A percentile compares a stretch with the other conserved stretches of the same genome.
phyloP scores from a whole-genome alignment of 2,329 filamentous ascomycete genomes.

The Aspergillaceae sp. region DNA sequence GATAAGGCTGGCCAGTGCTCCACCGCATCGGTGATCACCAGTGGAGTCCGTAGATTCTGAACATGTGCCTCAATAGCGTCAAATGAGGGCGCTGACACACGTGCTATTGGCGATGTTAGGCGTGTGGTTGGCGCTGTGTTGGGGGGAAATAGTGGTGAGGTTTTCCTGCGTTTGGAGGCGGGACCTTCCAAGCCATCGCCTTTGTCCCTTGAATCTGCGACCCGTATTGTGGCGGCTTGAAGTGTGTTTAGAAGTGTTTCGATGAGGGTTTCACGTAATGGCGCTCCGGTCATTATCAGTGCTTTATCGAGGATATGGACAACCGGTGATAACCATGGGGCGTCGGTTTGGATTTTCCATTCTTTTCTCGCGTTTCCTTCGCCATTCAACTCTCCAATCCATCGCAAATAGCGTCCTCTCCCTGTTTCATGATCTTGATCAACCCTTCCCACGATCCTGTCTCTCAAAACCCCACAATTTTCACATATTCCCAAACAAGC shows the following conservation, averaged over 20 bases:
- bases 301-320: conserved; percentile 65
- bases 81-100: conserved; percentile 43
- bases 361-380: conserved; percentile 6
- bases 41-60: conserved; percentile 42
- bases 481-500: conserved; percentile 28
- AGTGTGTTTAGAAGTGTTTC: conserved; percentile 28
- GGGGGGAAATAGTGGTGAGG: conserved; percentile 25
- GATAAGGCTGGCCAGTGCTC: conserved; percentile 69
- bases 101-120: conserved; percentile 31
- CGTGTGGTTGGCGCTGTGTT: conserved; percentile 24
- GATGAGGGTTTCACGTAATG: conserved; percentile 43
- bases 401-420: background rate
- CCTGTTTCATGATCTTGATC: background rate
- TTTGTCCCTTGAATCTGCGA: background rate
- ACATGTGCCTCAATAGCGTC: conserved; percentile 56
- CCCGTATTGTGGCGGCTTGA: conserved; percentile 11
- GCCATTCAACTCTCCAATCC: background rate
- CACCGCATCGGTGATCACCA: conserved; percentile 61
- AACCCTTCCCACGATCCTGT: background rate
- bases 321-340: conserved; percentile 47
- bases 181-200: background rate
- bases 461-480: conserved; percentile 10
- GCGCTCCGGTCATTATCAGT: conserved; percentile 64
- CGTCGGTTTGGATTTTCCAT: conserved; percentile 10
- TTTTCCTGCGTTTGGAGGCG: conserved; percentile 23